A percentile compares a stretch with the other conserved stretches of the same genome.
These are phyloP conservation scores for Trichosanthes cucumerina DNA, from an alignment of 306 rosid species.

Conservation along the genomic window DNA sequence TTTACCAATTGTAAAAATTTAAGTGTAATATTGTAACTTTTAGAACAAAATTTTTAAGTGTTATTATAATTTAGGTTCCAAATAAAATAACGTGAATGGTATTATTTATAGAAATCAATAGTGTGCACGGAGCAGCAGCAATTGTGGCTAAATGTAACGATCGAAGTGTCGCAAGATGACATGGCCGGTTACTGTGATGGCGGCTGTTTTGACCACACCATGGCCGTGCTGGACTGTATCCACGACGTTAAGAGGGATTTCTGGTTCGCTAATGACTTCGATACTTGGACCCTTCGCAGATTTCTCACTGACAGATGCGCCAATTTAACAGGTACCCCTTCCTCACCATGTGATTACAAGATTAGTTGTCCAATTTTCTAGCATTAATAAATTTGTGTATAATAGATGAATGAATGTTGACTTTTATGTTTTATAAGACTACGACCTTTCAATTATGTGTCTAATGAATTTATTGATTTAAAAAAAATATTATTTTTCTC, in stretches of 20 bases:
- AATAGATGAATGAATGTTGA: too few species aligned
- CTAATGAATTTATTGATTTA: too few species aligned
- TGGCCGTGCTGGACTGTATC: background rate
- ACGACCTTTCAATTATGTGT: too few species aligned
- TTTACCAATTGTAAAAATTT: too few species aligned
- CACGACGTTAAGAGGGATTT: constrained; percentile 3
- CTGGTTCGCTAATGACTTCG: background rate
- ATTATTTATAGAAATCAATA: background rate
- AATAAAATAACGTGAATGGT: too few species aligned
- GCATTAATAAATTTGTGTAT: too few species aligned
- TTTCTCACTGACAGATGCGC: background rate
- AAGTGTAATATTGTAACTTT: too few species aligned
- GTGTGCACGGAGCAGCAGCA: background rate
- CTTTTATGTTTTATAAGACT: too few species aligned
- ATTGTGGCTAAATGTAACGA: background rate
- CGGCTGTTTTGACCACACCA: constrained; percentile 6
- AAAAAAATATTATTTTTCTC: too few species aligned
- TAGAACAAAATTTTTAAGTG: too few species aligned
- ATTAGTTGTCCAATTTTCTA: too few species aligned
- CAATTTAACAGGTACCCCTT: background rate
- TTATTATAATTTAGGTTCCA: too few species aligned
- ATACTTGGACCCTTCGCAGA: background rate
- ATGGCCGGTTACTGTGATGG: background rate
- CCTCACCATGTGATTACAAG: background rate
- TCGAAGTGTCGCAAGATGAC: background rate